Conservation (phyloP, 306 rosid genomes). For the Myrica gale region DNA sequence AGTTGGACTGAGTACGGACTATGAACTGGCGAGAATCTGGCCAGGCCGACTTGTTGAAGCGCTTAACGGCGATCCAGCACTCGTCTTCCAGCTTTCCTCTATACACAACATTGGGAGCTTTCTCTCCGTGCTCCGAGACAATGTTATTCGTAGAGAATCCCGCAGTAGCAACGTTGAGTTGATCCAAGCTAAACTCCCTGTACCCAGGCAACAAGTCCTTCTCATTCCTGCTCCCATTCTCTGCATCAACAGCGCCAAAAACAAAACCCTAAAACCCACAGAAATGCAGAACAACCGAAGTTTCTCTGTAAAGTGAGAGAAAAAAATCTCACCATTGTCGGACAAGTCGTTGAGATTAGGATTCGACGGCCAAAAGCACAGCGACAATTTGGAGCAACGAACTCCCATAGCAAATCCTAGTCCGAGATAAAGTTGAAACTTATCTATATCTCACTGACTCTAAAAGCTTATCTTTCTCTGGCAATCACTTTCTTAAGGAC, state of each 20-base stretch:
- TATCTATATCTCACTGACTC: not conserved
- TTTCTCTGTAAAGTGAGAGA: conserved; percentile 30
- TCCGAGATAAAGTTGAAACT: conserved; percentile 8
- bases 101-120: conserved; percentile 97
- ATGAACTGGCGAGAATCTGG: conserved; percentile 96
- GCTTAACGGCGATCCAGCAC: conserved; percentile 75
- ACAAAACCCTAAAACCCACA: conserved; percentile 17
- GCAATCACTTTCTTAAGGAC: conserved; percentile 18
- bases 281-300: not conserved
- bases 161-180: conserved; percentile 69
- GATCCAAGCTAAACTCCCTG: conserved; percentile 74
- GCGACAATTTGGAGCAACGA: conserved; percentile 83
- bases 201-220: conserved; percentile 60
- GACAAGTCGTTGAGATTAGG: conserved; percentile 62
- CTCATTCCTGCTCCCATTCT: conserved; percentile 53
- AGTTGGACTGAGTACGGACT: conserved; percentile 46
- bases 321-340: conserved; percentile 50
- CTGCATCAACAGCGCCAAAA: conserved; percentile 42
- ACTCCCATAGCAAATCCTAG: conserved; percentile 71
- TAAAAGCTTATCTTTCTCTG: conserved; percentile 12
- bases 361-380: conserved; percentile 84
- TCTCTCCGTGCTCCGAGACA: conserved; percentile 98
- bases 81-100: conserved; percentile 74
- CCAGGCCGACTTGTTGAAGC: conserved; percentile 95
- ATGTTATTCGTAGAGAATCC: conserved; percentile 86